Percentiles rank a stretch among this genome's conserved stretches.
These are phyloP conservation scores for Stropharia rugosoannulata DNA, from an alignment of 768 basidiomycete genomes.

Conservation along the genomic window DNA sequence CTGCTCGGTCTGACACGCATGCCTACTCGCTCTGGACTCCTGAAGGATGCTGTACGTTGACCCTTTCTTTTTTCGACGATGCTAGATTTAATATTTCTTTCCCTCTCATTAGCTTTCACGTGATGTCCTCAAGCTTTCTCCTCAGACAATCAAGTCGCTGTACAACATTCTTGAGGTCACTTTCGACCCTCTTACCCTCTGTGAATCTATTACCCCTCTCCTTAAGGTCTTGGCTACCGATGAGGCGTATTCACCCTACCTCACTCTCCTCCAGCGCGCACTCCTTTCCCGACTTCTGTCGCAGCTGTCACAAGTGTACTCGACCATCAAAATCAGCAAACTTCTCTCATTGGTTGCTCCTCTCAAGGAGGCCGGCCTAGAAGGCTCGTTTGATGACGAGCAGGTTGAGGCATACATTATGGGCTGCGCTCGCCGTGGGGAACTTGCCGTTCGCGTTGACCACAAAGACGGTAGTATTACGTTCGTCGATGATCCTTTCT, in stretches of 20 bases:
- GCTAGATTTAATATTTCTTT: conserved; percentile 6
- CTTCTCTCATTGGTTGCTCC: conserved; percentile 80
- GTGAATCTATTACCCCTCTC: conserved; percentile 74
- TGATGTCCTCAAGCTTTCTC: conserved; percentile 79
- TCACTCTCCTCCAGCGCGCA: conserved; percentile 88
- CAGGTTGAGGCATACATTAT: conserved; percentile 91
- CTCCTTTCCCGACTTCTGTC: conserved; percentile 88
- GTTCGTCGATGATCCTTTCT: conserved; percentile 80
- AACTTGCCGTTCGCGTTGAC: conserved; percentile 84
- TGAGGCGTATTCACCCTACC: conserved; percentile 73
- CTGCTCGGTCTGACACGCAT: conserved; percentile 81
- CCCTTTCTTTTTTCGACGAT: neutral
- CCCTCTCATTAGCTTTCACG: conserved; percentile 59
- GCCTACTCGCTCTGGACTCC: conserved; percentile 83
- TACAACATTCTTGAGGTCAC: conserved; percentile 90
- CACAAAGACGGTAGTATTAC: conserved; percentile 83
- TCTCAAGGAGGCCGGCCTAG: conserved; percentile 52
- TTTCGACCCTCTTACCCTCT: conserved; percentile 90
- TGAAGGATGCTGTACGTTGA: conserved; percentile 79
- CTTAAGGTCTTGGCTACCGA: conserved; percentile 58
- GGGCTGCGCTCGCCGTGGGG: conserved; percentile 85
- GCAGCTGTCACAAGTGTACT: conserved; percentile 92
- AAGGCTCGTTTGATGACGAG: conserved; percentile 65
- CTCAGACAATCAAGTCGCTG: conserved; percentile 68
- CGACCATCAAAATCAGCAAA: conserved; percentile 76